Base-by-base conservation (phyloP, 495 filamentous ascomycete species). In the Daldinia decipiens region DNA sequence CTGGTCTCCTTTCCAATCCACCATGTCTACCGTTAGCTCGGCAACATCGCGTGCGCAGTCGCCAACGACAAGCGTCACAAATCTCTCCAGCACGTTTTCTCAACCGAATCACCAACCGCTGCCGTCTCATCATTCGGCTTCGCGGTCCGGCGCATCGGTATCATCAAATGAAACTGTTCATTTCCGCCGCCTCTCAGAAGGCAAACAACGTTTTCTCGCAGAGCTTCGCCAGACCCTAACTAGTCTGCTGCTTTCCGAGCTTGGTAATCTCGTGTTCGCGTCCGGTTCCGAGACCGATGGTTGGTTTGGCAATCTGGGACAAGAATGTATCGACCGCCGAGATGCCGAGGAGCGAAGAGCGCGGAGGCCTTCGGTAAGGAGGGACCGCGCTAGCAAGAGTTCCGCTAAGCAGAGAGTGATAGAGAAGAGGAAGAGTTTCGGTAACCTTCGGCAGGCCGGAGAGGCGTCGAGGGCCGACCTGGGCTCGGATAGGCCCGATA, bases 261-360 rank as follows among this genome's bases (percentile, higher is more conserved):
- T 99, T 15, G 93, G 93, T 8, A 92, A 89, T 50, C 87, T 91
- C 8, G 90, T 97, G 13, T 97, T 94, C 80, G 87, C 90, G 34
- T 88, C 89, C 66, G 91, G 95, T 13, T 95, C 92, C 68, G 95
- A 99, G 81, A 99, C 95, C 15, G 95, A 98, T 72, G 87, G 84
- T 26, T 98, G 95, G 93, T 95, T 97, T 75, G 88, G 90, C 67
- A 87, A 85, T 19, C 77, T 97, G 3, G 89, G 91, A 13, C 89
- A 95, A 70, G 88, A 92, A 59, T 92, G 90, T 60, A 89, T 96
- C 50, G 90, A 92, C 67, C 83, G 88, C 36, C 89, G 90, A 65
- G 92, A 93, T 78, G 87, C 85, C 47, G 90, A 86, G 70, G 84
- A 84, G 57, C 79, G 84, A 53, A 80, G 78, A 11, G 76, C 76